Conservation (phyloP, 163 green algal genomes). For the Chlamydomonas reinhardtii region DNA sequence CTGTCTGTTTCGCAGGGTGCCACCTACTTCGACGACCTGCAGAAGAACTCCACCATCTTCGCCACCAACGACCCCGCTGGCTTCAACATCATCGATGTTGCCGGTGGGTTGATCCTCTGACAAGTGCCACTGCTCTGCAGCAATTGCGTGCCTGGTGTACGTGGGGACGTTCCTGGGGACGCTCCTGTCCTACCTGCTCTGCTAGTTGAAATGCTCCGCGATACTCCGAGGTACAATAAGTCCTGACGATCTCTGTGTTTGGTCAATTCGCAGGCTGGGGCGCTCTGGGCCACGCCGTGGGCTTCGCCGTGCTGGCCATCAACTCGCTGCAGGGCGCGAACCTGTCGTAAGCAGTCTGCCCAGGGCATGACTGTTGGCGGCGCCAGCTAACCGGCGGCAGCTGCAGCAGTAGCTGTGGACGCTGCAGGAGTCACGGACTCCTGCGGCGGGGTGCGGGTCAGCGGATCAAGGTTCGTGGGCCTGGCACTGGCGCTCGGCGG, state of each 20-base stretch:
- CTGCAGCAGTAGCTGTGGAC: neutral
- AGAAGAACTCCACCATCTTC: slow-evolving; percentile 60
- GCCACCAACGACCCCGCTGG: slow-evolving; percentile 71
- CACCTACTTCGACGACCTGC: slow-evolving; percentile 74
- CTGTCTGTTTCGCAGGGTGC: too few species aligned
- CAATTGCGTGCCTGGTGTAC: too few species aligned
- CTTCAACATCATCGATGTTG: slow-evolving; percentile 60
- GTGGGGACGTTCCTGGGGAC: too few species aligned
- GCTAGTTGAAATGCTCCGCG: too few species aligned
- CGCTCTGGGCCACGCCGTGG: slow-evolving; percentile 76
- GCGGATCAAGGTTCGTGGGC: too few species aligned
- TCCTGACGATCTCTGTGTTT: too few species aligned
- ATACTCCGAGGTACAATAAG: too few species aligned
- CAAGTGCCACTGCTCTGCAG: too few species aligned
- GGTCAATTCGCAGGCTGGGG: slow-evolving; percentile 62
- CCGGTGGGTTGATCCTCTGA: too few species aligned
- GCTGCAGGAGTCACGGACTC: neutral
- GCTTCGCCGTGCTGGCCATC: slow-evolving; percentile 67
- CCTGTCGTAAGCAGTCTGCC: slow-evolving; percentile 17
- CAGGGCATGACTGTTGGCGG: too few species aligned
- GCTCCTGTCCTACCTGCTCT: too few species aligned
- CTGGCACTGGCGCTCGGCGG: too few species aligned
- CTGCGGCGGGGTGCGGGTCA: neutral
- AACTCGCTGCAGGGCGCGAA: slow-evolving; percentile 48
- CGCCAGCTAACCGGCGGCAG: neutral